Evolutionary conservation across 768 basidiomycete species (phyloP), one percentile per base, ranked within the genome.

Genomic region (Phylloporus sp.): DNA sequence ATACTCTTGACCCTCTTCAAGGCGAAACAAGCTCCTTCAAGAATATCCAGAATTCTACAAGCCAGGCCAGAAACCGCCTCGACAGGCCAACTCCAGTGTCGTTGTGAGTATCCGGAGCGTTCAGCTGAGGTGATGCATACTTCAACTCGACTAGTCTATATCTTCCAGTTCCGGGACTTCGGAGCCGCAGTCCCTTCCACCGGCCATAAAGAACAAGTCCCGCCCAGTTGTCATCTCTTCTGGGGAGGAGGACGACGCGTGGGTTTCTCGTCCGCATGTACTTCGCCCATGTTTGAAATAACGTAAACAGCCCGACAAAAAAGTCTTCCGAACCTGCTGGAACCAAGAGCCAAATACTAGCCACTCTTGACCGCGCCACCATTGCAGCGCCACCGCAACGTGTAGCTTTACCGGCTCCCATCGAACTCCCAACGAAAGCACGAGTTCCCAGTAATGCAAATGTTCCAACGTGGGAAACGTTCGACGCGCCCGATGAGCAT

Each of bases 41-140:
- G 54, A 66, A 20, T 68, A 64, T 37, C 64, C 64, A 40, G 54
- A 66, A 36, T 66, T 68, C 44, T 52, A 52, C 38, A 60, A 55
- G 36, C 54, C 58, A 6, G 56, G 54, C 5, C 55, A 50, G 44
- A 59, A 50, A 37, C 31, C 48, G 4, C 43, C 58, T 20, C 46
- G 31, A 15, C 9, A 24, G 3, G n/a, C 34, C 2, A 42, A 14
- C 31, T 23, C 55, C n/a, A 51, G 52, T 18, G 41, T 50, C 6
- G 48, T 66, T 15, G 64, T 66, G 41, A 50, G 66, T 54, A 24
- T 6, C n/a, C 22, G 10, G n/a, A 14, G 11, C 2, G 35, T 3
- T 41, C 9, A 11, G 37, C 3, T 8, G 9, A 15, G 14, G 9
- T 20, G 14, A 7, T 20, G 23, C 21, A 13, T 18, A 17, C 15